These are phyloP conservation scores for Pythium phragmitis DNA, from an alignment of 352 stramenopile genomes.

Conservation along the genomic window DNA sequence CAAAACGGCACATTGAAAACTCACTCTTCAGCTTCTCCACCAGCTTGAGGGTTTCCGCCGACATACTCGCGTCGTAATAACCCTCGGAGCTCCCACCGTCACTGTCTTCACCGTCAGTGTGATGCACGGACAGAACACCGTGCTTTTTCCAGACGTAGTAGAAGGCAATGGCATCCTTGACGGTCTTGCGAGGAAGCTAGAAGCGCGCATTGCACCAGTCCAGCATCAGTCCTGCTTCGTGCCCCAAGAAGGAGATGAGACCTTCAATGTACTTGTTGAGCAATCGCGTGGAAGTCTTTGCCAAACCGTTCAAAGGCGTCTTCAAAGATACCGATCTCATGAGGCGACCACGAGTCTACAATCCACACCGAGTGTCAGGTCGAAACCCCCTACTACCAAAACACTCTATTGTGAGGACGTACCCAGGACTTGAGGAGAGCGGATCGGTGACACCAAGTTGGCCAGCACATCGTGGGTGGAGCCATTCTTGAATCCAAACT, in stretches of 20 bases:
- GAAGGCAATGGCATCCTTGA: constrained; percentile 69
- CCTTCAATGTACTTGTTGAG: constrained; percentile 43
- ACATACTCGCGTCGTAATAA: constrained; percentile 54
- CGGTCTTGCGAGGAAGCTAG: constrained; percentile 62
- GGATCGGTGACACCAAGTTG: constrained; percentile 64
- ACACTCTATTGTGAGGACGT: constrained; percentile 2
- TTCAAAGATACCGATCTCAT: constrained; percentile 78
- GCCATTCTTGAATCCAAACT: constrained; percentile 69
- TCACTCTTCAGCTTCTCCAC: constrained; percentile 65
- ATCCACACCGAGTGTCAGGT: not conserved
- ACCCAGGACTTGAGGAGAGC: constrained; percentile 71
- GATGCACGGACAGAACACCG: constrained; percentile 21
- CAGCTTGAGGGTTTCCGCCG: constrained; percentile 53
- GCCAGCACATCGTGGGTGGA: constrained; percentile 72
- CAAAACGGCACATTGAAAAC: constrained; percentile 6
- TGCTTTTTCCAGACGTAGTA: constrained; percentile 90
- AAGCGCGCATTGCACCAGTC: not conserved
- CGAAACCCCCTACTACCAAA: not conserved
- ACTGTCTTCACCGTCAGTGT: constrained; percentile 22
- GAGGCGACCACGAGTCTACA: constrained; percentile 71
- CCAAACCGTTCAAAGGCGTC: constrained; percentile 71
- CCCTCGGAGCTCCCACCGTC: constrained; percentile 22
- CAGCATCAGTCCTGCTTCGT: not conserved
- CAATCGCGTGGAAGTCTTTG: constrained; percentile 79
- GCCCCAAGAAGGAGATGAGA: not conserved